Evolutionary conservation across 441 rosid genomes (phyloP).

Genomic region (Erodium chrysanthum): DNA sequence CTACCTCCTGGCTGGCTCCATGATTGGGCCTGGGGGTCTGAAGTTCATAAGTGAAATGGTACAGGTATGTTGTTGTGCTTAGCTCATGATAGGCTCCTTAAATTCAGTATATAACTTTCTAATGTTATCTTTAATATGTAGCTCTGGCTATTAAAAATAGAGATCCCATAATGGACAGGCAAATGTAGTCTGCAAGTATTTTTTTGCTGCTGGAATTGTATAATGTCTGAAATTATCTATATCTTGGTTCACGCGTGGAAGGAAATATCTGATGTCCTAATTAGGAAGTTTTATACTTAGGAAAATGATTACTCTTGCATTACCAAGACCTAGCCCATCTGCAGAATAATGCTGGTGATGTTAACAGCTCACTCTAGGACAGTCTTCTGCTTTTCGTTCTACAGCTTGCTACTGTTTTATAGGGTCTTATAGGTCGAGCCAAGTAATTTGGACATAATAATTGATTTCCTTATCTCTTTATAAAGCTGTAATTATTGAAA

Average conservation of each 20-base stretch:
- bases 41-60: slow-evolving; percentile 96
- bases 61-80: slow-evolving; percentile 44
- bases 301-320: no score
- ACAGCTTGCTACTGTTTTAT: no score
- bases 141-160: not conserved
- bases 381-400: no score
- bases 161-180: not conserved
- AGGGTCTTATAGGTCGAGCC: no score
- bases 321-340: no score
- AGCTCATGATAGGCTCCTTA: slow-evolving; percentile 9
- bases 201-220: no score
- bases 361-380: no score
- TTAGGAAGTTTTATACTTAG: no score
- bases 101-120: slow-evolving; percentile 3
- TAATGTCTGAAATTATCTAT: no score
- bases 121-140: not conserved
- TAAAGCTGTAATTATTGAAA: not conserved
- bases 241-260: no score
- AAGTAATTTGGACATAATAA: not conserved
- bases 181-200: not conserved
- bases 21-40: slow-evolving; percentile 94
- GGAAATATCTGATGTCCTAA: no score
- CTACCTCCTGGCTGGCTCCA: slow-evolving; percentile 91
- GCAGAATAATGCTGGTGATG: no score
- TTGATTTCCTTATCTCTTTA: not conserved